These are phyloP conservation scores for Urostyla sp. DNA, from an alignment of 73 alveolate genomes.

Conservation along the genomic window DNA sequence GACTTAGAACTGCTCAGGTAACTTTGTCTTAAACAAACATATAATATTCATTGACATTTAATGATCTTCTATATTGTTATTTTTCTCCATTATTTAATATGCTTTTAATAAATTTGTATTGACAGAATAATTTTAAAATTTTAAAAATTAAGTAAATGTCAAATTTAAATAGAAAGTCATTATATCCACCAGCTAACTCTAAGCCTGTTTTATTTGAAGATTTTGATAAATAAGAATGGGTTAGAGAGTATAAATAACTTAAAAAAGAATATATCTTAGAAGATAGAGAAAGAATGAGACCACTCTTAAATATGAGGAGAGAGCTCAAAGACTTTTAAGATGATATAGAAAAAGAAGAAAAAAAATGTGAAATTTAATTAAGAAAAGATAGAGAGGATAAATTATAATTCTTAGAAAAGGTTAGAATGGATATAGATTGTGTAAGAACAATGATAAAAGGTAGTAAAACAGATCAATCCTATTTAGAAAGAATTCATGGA, in stretches of 20 bases:
- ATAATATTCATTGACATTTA: constrained; percentile 23
- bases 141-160: background rate
- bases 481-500: constrained; percentile 44
- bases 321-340: constrained; percentile 43
- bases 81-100: constrained; percentile 8
- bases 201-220: background rate
- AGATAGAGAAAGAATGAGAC: constrained; percentile 53
- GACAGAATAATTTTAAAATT: background rate
- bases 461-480: constrained; percentile 5
- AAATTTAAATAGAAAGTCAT: background rate
- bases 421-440: background rate
- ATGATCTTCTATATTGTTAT: background rate
- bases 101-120: background rate
- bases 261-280: constrained; percentile 49
- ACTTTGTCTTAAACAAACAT: constrained; percentile 29
- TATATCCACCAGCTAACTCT: background rate
- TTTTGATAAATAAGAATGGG: constrained; percentile 59
- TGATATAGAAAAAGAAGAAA: constrained; percentile 37
- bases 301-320: constrained; percentile 45
- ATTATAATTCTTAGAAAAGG: background rate
- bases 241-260: constrained; percentile 21
- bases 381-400: background rate
- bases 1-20: constrained; percentile 27
- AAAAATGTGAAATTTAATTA: constrained; percentile 3
- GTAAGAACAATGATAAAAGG: constrained; percentile 18